A percentile compares a stretch with the other conserved stretches of the same genome.
These are phyloP conservation scores for Boletellus dicymbophilus DNA, from an alignment of 1,284 basidiomycete genomes.

Conservation along the genomic window DNA sequence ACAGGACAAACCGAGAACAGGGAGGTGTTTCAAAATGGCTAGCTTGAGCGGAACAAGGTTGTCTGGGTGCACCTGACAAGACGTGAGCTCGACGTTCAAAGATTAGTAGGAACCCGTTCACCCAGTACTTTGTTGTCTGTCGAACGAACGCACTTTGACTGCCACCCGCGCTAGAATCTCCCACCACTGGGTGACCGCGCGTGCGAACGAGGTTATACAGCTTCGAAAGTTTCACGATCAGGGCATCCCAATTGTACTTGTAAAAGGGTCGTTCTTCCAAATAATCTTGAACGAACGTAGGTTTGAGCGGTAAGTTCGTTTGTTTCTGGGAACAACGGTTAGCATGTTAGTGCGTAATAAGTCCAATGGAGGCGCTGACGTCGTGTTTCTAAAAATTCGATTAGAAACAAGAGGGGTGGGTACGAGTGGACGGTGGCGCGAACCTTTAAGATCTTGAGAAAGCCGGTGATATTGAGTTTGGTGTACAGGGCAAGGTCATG, in stretches of 20 bases:
- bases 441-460: conserved; percentile 98
- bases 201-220: conserved; percentile 97
- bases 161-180: conserved; percentile 93
- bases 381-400: conserved; percentile 71
- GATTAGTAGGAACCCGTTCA: conserved; percentile 36
- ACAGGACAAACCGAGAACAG: conserved; percentile 74
- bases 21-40: conserved; percentile 91
- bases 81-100: conserved; percentile 6
- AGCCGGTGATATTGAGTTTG: conserved; percentile 97
- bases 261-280: conserved; percentile 97
- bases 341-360: conserved; percentile 9
- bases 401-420: conserved; percentile 6
- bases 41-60: conserved; percentile 97
- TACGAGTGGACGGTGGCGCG: conserved; percentile 4
- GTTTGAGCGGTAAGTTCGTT: conserved; percentile 65
- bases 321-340: conserved; percentile 88
- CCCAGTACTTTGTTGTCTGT: conserved; percentile 99
- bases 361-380: conserved; percentile 39
- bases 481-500: conserved; percentile 96
- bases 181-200: conserved; percentile 90
- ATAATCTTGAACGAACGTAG: conserved; percentile 85
- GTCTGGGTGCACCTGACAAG: conserved; percentile 82
- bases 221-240: conserved; percentile 97
- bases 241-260: conserved; percentile 89
- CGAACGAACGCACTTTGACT: conserved; percentile 96